Conservation (phyloP, 306 rosid genomes). For the peach (Prunus persica) region Prunus_persica_NCBIv2 NC_034012.1:4773501-4774000, state of each 20-base stretch:
- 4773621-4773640: not conserved
- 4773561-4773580: conserved; percentile 1
- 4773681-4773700: not conserved
- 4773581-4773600: not conserved
- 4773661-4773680: not conserved
- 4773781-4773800: not conserved
- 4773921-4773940: too few relatives aligned
- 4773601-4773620: conserved; percentile 2
- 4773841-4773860: too few relatives aligned
- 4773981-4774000: too few relatives aligned
- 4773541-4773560: conserved; percentile 2
- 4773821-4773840: too few relatives aligned
- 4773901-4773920: too few relatives aligned
- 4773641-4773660: not conserved
- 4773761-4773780: not conserved
- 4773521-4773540: not conserved
- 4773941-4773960: too few relatives aligned
- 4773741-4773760: not conserved
- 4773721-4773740: not conserved
- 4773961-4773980: too few relatives aligned
- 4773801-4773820: not conserved
- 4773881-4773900: too few relatives aligned
- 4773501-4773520: too few relatives aligned
- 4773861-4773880: too few relatives aligned
- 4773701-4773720: not conserved